These are phyloP conservation scores for Paradendryphiella salina DNA, from an alignment of 2,329 filamentous ascomycete species.

Conservation along the genomic window DNA sequence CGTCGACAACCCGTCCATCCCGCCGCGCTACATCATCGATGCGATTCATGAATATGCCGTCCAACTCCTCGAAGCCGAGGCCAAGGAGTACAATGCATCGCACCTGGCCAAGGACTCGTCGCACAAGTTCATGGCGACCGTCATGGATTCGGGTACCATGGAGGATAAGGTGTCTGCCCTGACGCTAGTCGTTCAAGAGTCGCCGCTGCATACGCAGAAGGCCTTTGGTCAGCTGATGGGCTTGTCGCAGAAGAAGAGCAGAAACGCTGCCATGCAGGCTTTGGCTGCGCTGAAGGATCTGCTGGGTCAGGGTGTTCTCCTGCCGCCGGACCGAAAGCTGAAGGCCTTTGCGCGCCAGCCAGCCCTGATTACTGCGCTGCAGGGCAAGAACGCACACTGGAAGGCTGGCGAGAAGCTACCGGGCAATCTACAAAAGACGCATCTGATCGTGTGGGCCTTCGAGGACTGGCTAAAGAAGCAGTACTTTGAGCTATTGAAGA, in stretches of 20 bases:
- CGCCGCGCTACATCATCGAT: constrained; percentile 59
- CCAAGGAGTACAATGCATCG: constrained; percentile 70
- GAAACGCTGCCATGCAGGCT: constrained; percentile 90
- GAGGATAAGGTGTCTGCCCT: constrained; percentile 96
- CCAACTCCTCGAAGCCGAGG: constrained; percentile 75
- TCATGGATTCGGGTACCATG: constrained; percentile 94
- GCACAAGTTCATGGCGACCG: constrained; percentile 93
- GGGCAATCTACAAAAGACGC: constrained; percentile 70
- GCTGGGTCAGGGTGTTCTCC: constrained; percentile 81
- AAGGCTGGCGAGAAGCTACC: constrained; percentile 70
- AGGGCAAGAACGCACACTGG: constrained; percentile 67
- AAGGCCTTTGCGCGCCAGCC: constrained; percentile 79
- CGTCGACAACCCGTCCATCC: constrained; percentile 51
- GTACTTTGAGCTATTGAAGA: constrained; percentile 91
- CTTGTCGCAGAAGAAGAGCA: constrained; percentile 89
- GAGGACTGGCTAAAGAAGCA: constrained; percentile 94
- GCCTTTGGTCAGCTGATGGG: constrained; percentile 81
- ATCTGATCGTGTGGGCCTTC: constrained; percentile 86
- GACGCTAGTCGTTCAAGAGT: constrained; percentile 93
- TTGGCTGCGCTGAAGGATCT: constrained; percentile 92
- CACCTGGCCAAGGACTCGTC: constrained; percentile 79
- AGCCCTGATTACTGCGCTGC: constrained; percentile 70
- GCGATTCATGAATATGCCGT: constrained; percentile 71
- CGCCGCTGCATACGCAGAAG: constrained; percentile 88
- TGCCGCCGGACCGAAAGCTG: constrained; percentile 81